Percentiles rank a stretch among this genome's conserved stretches.
These are phyloP conservation scores for Rhizophagus sp. DNA, from an alignment of 192 early-diverging fungal species.

Conservation along the genomic window DNA sequence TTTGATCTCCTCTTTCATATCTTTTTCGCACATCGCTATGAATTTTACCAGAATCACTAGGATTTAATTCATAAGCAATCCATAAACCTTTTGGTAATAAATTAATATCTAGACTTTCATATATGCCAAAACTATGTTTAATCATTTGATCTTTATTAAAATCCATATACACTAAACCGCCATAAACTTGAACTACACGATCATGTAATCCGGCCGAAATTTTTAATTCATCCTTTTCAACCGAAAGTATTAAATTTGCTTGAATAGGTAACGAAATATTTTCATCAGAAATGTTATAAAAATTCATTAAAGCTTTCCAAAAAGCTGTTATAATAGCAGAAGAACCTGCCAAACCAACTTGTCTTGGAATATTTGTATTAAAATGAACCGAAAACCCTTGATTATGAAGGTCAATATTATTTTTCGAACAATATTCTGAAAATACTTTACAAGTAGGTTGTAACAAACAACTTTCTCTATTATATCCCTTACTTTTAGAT, in stretches of 20 bases:
- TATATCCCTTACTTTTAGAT: conserved; percentile 53
- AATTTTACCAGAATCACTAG: conserved; percentile 61
- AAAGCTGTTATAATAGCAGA: conserved; percentile 62
- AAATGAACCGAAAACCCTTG: conserved; percentile 54
- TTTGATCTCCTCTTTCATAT: conserved; percentile 53
- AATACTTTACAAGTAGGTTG: conserved; percentile 59
- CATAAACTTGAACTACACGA: conserved; percentile 63
- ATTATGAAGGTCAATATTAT: conserved; percentile 37
- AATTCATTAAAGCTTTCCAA: conserved; percentile 47
- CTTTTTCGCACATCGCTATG: conserved; percentile 54
- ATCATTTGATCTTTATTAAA: conserved; percentile 54
- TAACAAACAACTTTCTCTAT: conserved; percentile 51
- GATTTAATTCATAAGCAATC: conserved; percentile 55
- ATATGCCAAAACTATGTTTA: conserved; percentile 48
- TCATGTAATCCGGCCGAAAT: conserved; percentile 66
- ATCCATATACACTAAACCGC: conserved; percentile 66
- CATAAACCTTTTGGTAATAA: conserved; percentile 44
- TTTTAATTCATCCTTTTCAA: conserved; percentile 56
- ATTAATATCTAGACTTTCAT: conserved; percentile 39
- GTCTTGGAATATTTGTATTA: conserved; percentile 66
- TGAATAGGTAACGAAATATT: conserved; percentile 50
- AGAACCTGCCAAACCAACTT: conserved; percentile 50
- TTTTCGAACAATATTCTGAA: conserved; percentile 38
- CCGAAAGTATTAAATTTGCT: conserved; percentile 55
- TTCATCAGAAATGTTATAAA: conserved; percentile 36